Base-by-base conservation (phyloP, 2,329 filamentous ascomycete species). In the Emericellopsis atlantica region DNA sequence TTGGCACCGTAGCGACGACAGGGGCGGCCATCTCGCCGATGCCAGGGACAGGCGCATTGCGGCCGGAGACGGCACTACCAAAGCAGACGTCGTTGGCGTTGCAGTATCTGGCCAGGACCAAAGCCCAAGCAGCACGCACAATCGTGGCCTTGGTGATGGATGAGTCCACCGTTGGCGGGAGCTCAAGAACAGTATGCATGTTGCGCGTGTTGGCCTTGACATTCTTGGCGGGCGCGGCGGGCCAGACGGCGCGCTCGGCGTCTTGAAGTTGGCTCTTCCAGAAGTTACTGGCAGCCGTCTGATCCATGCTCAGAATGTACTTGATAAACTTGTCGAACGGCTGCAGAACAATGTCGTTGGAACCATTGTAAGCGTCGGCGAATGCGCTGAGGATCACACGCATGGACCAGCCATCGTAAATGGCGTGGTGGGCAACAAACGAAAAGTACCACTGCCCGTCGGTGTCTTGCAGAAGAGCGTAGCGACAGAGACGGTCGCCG, bases 351-450 rank as follows among this genome's bases (percentile, higher is more conserved):
- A 4, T 35, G 39, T 12, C 5, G 36, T 41, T 14, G n/a, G 10
- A 33, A 4, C 34, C 31, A 6, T 49, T 31, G 2, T 21, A 26
- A 10, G 36, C 35, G 11, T 43, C n/a, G 10, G 46, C 36, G 1
- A 49, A 8, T 35, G 9, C 23, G 22, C 22, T 43, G 9, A n/a
- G 48, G 48, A 48, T 48, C 23, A 90, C 64, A 39, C 95, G 83
- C 53, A 88, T 72, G 0, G 86, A 89, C 89, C 89, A 54, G 6
- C 52, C 54, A 34, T 57, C 54, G 26, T 53, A 52, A 1, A 54
- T 32, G 3, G 53, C 45, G 26, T 56, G 54, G 22, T 57, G 54
- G 4, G 46, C 45, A 3, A 49, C 48, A 51, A 3, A 52, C 43
- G 12, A 57, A 50, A 5, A 51, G 11, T 22, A 31, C 56, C 43